These are phyloP conservation scores for Xylaria bambusicola DNA, from an alignment of 495 filamentous ascomycete genomes.

Conservation along the genomic window DNA sequence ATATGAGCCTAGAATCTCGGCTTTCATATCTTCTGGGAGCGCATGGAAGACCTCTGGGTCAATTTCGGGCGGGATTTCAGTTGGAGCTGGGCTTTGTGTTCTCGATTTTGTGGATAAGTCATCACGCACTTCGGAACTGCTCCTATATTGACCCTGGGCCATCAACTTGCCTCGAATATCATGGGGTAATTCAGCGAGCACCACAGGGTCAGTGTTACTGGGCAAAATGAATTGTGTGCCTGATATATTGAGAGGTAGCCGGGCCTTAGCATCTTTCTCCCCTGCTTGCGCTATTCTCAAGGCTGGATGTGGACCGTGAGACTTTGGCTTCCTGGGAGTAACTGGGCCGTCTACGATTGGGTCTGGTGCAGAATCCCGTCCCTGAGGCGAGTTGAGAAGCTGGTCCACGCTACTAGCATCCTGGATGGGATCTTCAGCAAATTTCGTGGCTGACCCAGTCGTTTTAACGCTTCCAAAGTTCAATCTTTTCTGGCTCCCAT, in stretches of 20 bases:
- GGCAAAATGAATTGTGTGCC: slow-evolving; percentile 91
- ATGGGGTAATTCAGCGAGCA: slow-evolving; percentile 73
- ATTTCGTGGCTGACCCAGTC: slow-evolving; percentile 32
- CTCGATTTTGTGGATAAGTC: slow-evolving; percentile 29
- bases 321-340: slow-evolving; percentile 68
- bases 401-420: slow-evolving; percentile 17
- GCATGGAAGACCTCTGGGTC: slow-evolving; percentile 75
- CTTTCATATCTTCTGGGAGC: slow-evolving; percentile 79
- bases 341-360: slow-evolving; percentile 46
- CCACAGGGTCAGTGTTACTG: slow-evolving; percentile 70
- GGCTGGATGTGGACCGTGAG: slow-evolving; percentile 47
- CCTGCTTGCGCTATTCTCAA: slow-evolving; percentile 55
- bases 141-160: slow-evolving; percentile 36
- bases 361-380: slow-evolving; percentile 42
- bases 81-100: slow-evolving; percentile 43
- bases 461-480: slow-evolving; percentile 32
- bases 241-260: slow-evolving; percentile 69
- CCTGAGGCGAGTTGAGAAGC: slow-evolving; percentile 45
- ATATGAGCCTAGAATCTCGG: slow-evolving; percentile 76
- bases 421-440: slow-evolving; percentile 28
- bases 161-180: slow-evolving; percentile 79
- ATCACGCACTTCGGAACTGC: slow-evolving; percentile 24
- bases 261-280: slow-evolving; percentile 58
- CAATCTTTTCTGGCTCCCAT: slow-evolving; percentile 66
- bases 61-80: slow-evolving; percentile 52